A percentile compares a stretch with the other conserved stretches of the same genome.
Conservation (phyloP, 2,329 filamentous ascomycete species). For the Pseudogymnoascus sp. region DNA sequence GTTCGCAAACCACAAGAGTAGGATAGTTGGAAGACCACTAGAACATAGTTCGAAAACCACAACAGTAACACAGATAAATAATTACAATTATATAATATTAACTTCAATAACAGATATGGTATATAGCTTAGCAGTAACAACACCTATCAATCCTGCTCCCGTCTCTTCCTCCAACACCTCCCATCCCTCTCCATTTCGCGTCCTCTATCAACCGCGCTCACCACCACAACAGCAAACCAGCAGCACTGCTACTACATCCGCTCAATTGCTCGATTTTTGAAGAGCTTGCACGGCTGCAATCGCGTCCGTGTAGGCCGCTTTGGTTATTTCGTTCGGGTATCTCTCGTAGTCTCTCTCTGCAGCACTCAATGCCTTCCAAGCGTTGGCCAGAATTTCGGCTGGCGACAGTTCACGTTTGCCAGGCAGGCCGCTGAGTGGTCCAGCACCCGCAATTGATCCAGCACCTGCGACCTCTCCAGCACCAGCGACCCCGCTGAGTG, state of each 20-base stretch:
- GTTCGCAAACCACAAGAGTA: not conserved
- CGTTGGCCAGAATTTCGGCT: not conserved
- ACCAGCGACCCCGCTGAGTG: too few relatives aligned
- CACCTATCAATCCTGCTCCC: not conserved
- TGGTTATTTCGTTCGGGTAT: not conserved
- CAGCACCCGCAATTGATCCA: too few relatives aligned
- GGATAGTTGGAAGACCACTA: too few relatives aligned
- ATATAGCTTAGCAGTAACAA: not conserved
- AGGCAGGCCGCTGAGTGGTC: not conserved
- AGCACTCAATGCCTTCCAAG: not conserved
- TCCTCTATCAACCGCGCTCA: not conserved
- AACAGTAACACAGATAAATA: not conserved
- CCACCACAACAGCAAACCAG: not conserved
- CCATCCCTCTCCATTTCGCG: not conserved
- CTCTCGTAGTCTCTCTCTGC: not conserved
- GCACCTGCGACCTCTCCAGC: too few relatives aligned
- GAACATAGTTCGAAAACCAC: not conserved
- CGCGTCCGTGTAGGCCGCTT: not conserved
- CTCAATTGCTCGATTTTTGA: not conserved
- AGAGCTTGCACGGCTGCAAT: not conserved
- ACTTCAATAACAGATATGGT: not conserved
- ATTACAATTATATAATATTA: not conserved
- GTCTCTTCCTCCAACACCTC: not conserved
- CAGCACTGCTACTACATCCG: not conserved
- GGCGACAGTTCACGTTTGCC: not conserved